Conservation (phyloP, 192 early-diverging fungal species). For the Entomortierella chlamydospora region DNA sequence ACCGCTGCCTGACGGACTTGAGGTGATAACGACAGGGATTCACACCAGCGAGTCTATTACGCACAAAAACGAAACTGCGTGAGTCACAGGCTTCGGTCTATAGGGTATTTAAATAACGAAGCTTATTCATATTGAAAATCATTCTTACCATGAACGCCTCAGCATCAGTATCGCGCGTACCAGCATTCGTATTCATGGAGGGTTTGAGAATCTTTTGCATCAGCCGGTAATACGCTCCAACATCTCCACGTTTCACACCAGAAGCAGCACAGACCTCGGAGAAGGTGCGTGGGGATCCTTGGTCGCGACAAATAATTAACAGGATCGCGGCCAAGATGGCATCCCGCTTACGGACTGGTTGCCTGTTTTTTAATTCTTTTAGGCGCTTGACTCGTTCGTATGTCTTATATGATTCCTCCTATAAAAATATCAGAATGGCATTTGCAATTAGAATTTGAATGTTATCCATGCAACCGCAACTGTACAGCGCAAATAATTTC, state of each 20-base stretch:
- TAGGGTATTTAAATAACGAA: too few relatives aligned
- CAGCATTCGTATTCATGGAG: conserved; percentile 36
- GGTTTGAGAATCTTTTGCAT: conserved; percentile 70
- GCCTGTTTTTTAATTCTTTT: conserved; percentile 74
- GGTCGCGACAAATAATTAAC: conserved; percentile 68
- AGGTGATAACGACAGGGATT: conserved; percentile 61
- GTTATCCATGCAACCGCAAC: too few relatives aligned
- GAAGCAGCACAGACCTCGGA: conserved; percentile 71
- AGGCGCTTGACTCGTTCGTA: conserved; percentile 69
- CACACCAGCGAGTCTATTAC: conserved; percentile 67
- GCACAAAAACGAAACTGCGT: conserved; percentile 3
- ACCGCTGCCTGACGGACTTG: conserved; percentile 65
- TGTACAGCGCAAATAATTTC: too few relatives aligned
- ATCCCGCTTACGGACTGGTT: conserved; percentile 70
- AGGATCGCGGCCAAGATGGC: conserved; percentile 72
- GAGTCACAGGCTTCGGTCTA: too few relatives aligned
- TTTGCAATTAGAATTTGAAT: too few relatives aligned
- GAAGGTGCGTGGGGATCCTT: conserved; percentile 70
- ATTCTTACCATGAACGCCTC: conserved; percentile 57
- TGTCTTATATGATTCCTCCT: conserved; percentile 58
- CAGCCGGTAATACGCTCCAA: conserved; percentile 71
- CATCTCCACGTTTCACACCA: conserved; percentile 70
- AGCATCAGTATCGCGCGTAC: conserved; percentile 45
- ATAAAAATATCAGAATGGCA: background rate
- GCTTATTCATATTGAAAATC: background rate